Evolutionary conservation across 2,329 filamentous ascomycete species (phyloP).

Genomic region (Ophiostoma ulmi): DNA sequence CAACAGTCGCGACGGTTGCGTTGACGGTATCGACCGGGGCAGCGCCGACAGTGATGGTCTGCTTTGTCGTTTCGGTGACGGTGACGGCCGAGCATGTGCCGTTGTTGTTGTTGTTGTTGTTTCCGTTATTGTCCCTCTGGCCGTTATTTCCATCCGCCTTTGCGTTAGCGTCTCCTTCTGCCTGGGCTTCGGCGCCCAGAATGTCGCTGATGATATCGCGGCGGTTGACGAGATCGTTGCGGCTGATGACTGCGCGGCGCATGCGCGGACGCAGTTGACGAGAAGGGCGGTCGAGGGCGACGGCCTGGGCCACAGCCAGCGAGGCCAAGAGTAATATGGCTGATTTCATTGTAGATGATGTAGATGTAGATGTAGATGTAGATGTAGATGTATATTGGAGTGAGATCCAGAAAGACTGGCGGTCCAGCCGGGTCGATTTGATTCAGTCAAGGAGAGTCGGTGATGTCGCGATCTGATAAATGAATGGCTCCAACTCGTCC

Average conservation of each 20-base stretch:
- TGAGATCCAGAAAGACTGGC: neutral
- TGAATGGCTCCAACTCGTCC: slow-evolving; percentile 7
- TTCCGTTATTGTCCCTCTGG: neutral
- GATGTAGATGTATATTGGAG: neutral
- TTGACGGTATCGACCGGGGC: slow-evolving; percentile 4
- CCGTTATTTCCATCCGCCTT: neutral
- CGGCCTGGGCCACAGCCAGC: neutral
- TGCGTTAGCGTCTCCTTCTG: neutral
- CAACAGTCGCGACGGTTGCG: neutral
- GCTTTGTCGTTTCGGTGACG: neutral
- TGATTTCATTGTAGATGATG: neutral
- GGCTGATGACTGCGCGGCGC: neutral
- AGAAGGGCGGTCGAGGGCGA: neutral
- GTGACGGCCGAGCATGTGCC: slow-evolving; percentile 14
- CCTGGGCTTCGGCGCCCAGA: neutral
- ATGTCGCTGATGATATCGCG: neutral
- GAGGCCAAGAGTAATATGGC: neutral
- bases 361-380: neutral
- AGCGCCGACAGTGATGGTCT: slow-evolving; percentile 1
- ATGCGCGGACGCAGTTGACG: neutral
- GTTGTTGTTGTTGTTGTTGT: slow-evolving; percentile 24
- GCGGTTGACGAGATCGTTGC: neutral
- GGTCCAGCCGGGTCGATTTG: neutral
- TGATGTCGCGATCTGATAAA: neutral
- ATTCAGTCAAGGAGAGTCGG: neutral